Base-by-base conservation (phyloP, 2,329 filamentous ascomycete species). In the Fusarium subtropicale region DNA sequence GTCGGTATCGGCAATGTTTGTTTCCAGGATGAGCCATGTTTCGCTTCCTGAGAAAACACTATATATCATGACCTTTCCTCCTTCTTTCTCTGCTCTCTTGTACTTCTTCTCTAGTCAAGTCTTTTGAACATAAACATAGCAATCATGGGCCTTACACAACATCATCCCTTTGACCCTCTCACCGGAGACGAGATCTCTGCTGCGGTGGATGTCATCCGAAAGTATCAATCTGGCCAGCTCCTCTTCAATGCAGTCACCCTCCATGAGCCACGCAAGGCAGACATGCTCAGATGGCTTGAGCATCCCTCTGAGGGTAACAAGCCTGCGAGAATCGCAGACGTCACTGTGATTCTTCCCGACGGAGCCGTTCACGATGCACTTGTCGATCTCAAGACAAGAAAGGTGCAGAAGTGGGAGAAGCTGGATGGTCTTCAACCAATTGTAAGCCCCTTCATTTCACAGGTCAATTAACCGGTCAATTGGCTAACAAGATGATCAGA, bases 181-280 rank as follows among this genome's bases (percentile, higher is more conserved):
- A 44, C 69, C 3, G 94, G 97, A 79, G 97, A 97, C 72, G 89
- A 91, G 73, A 81, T 86, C 22, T 89, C 89, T 9, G 90, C 94
- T 52, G 81, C 86, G 2, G 82, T 92, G 44, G 81, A 85, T 2
- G 82, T 92, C 33, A 85, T 97, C 69, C 89, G 88, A 65, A 88
- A 90, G 72, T 85, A 91, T 62, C 85, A 97, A 1, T 36, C 66
- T 77, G 84, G 88, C 60, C 84, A 90, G 50, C 85, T 97, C 62
- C 89, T 90, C 79, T 97, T 94, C 87, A 96, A 97, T 82, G 92
- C 94, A 4, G 90, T 97, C 58, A 92, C 92, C 4, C 83, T 97
- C 30, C 90, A 90, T 74, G 94, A 97, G 83, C 94, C 94, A 50
- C 91, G 91, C 69, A 97, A 97, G 84, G 88, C 86, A 46, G 89